These are phyloP conservation scores for Emydomyces testavorans DNA, from an alignment of 2,329 filamentous ascomycete species.

Conservation along the genomic window DNA sequence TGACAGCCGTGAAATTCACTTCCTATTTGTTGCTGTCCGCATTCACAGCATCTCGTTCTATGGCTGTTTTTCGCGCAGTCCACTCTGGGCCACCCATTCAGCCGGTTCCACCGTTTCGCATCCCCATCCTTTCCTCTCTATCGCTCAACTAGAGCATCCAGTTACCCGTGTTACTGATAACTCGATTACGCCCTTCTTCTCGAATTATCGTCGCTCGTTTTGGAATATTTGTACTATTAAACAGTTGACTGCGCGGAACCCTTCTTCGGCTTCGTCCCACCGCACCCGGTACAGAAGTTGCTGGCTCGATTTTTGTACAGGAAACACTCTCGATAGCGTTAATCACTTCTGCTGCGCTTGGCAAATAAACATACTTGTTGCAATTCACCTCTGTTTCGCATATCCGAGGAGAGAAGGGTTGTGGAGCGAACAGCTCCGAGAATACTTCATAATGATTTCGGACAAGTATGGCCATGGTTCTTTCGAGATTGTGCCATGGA, in stretches of 20 bases:
- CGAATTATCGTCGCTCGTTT: slow-evolving; percentile 7
- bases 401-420: background rate
- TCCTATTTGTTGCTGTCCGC: background rate
- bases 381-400: background rate
- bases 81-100: slow-evolving; percentile 9
- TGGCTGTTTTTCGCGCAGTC: slow-evolving; percentile 7
- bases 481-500: background rate
- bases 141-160: background rate
- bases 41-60: slow-evolving; percentile 6
- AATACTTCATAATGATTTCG: slow-evolving; percentile 29
- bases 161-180: background rate
- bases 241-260: background rate
- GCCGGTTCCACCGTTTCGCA: slow-evolving; percentile 4
- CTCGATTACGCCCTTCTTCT: background rate
- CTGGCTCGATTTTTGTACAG: slow-evolving; percentile 10
- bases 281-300: slow-evolving; percentile 6
- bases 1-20: background rate
- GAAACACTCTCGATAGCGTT: background rate
- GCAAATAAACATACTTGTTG: background rate
- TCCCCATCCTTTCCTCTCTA: slow-evolving; percentile 1
- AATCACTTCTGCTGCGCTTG: background rate
- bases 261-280: background rate
- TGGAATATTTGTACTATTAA: slow-evolving; percentile 6
- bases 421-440: background rate
- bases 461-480: slow-evolving; percentile 29